phyloP scores from a whole-genome alignment of 2,329 filamentous ascomycete species.

The Fusarium papillatum region DNA sequence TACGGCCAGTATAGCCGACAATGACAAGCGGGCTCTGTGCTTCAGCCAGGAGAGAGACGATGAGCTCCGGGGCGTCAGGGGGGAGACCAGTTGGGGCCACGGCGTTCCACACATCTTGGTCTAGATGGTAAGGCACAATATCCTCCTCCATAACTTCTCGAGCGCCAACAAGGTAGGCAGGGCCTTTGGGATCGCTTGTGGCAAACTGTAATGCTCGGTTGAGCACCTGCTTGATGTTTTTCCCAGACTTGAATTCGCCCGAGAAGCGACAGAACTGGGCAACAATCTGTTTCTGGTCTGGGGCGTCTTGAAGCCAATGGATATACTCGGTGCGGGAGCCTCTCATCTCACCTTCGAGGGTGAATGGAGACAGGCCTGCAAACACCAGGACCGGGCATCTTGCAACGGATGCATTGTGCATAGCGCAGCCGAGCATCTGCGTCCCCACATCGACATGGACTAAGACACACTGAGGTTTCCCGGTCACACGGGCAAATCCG shows the following conservation, averaged over 20 bases:
- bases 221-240: constrained; percentile 89
- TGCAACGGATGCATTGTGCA: constrained; percentile 83
- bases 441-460: constrained; percentile 87
- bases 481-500: constrained; percentile 79
- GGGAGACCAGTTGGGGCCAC: constrained; percentile 74
- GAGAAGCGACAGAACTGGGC: constrained; percentile 87
- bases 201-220: constrained; percentile 87
- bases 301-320: constrained; percentile 87
- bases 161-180: constrained; percentile 82
- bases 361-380: constrained; percentile 81
- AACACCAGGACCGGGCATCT: constrained; percentile 83
- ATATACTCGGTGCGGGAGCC: constrained; percentile 85
- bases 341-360: constrained; percentile 80
- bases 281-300: constrained; percentile 84
- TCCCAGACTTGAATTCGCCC: constrained; percentile 84
- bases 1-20: constrained; percentile 18
- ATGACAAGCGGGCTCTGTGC: constrained; percentile 20
- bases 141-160: constrained; percentile 90
- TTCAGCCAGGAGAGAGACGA: constrained; percentile 7
- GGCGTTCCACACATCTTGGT: constrained; percentile 77
- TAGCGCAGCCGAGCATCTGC: constrained; percentile 79
- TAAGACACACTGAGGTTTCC: constrained; percentile 81
- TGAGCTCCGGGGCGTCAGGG: constrained; percentile 46
- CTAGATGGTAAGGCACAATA: constrained; percentile 76
- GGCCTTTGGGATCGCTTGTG: constrained; percentile 79